Base-by-base conservation (phyloP, 1,284 basidiomycete species). In the Moniliella sp. region DNA sequence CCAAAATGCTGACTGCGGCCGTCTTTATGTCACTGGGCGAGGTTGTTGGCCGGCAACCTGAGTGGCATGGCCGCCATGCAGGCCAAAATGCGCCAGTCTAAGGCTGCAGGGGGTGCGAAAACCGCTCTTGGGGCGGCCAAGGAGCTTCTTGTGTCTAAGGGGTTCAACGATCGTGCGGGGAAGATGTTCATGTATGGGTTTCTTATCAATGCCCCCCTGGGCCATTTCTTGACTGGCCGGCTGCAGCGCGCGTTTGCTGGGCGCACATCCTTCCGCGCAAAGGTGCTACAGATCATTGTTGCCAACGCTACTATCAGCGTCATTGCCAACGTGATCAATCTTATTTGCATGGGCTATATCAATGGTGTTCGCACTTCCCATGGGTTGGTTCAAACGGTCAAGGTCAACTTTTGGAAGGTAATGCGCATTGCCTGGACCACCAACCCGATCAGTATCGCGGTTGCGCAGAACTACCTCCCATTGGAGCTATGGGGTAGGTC, bases 161-260 rank as follows among this genome's bases (percentile, higher is more conserved):
- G 50, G 15, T 40, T 54, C 40, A 48, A 49, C 37, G 42, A 51
- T 26, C 37, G 46, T 8, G 76, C 78, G 5, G 36, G 76, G 44
- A 79, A 82, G 63, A 80, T 84, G 75, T 75, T 72, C 2, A 36
- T 76, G 16, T 84, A 82, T 50, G 82, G 81, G 43, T 74, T 77
- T 64, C 67, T 76, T 43, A 67, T 83, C 33, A 79, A 78, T n/a
- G 81, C 80, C 4, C 81, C 82, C 2, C 59, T 84, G 25, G 69
- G 73, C 27, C 82, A 84, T 53, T 62, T 69, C 56, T 71, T 83
- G 27, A 51, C 48, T 10, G 47, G 38, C 18, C 12, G 12, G 35
- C 63, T 84, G 32, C 78, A 82, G 59, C 74, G 69, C 42, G 68
- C 68, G 3, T 83, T 86, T 51, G 71, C 71, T 0, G 80, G 80